Evolutionary conservation across 176 grass and related monocot species (phyloP).

Genomic region (Ensete glaucum): DNA sequence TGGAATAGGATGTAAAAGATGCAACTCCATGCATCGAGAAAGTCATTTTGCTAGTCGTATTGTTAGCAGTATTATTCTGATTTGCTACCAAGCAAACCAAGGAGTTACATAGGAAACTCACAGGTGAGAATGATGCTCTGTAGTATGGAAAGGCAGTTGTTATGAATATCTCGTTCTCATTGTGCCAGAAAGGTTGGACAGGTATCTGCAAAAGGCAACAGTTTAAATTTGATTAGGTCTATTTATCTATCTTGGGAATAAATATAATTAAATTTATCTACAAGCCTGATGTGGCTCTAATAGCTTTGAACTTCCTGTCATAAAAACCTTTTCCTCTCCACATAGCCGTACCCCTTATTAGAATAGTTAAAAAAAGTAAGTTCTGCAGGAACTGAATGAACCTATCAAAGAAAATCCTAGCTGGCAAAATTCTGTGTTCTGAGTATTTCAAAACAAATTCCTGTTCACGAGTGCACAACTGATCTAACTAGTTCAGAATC

Average conservation of each 20-base stretch:
- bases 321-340: too few relatives aligned
- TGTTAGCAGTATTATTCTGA: neutral
- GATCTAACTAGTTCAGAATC: too few relatives aligned
- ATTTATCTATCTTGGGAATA: too few relatives aligned
- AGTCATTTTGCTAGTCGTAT: neutral
- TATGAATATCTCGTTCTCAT: conserved; percentile 98
- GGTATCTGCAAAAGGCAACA: conserved; percentile 63
- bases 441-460: neutral
- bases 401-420: too few relatives aligned
- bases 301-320: too few relatives aligned
- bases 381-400: too few relatives aligned
- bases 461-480: too few relatives aligned
- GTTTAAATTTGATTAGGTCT: conserved; percentile 5
- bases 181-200: conserved; percentile 76
- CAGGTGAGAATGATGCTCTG: conserved; percentile 79
- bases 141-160: conserved; percentile 89
- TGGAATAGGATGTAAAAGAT: neutral
- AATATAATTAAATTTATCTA: too few relatives aligned
- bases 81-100: neutral
- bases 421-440: neutral
- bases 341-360: too few relatives aligned
- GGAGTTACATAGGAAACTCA: conserved; percentile 28
- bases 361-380: too few relatives aligned
- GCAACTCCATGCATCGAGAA: neutral
- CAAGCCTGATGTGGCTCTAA: too few relatives aligned